Evolutionary conservation across 2,329 filamentous ascomycete species (phyloP), one percentile per base, ranked within the genome.

Genomic region (Colletotrichum cordylinicola): DNA sequence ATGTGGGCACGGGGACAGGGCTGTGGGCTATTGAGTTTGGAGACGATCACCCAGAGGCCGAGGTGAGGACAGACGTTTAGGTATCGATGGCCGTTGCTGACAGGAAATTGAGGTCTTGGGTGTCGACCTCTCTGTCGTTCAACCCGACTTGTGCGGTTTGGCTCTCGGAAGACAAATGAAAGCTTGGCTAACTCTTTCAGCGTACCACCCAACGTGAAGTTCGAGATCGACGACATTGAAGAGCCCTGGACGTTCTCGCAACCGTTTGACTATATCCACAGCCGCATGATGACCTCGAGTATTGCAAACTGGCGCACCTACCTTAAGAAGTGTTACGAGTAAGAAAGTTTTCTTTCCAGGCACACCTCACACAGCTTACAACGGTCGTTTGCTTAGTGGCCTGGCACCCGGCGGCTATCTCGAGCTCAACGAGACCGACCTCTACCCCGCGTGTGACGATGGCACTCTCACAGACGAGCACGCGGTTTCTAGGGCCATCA

Each of bases 121-220:
- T 5, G 76, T 82, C 21, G 83, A 84, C 69, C 66, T 85, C 5
- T 80, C 79, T 3, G 82, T 82, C 1, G 82, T 84, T 24, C 83
- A 85, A 52, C 82, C 82, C 4, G 48, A 65, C 69, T 83, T 79
- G 81, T 80, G 56, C 24, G 71, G 16, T 21, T 27, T 4, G 6
- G 24, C 7, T 9, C 13, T 18, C 4, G 18, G 7, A 24, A 3
- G 16, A 2, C 39, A 1, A 8, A 2, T 18, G 8, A 18, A 43
- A 48, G 24, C 16, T 13, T 60, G 3, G 13, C 12, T 58, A 24
- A 48, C 35, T 31, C 27, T 9, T 5, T 10, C 31, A 79, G 78
- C 75, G 55, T 72, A 16, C 80, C 80, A 2, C 83, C 85, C 0
- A 89, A 89, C 69, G 81, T 87, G 29, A 80, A 79, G 18, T 89